Conservation (phyloP, 768 basidiomycete species). For the Pleurotus cornucopiae region DNA sequence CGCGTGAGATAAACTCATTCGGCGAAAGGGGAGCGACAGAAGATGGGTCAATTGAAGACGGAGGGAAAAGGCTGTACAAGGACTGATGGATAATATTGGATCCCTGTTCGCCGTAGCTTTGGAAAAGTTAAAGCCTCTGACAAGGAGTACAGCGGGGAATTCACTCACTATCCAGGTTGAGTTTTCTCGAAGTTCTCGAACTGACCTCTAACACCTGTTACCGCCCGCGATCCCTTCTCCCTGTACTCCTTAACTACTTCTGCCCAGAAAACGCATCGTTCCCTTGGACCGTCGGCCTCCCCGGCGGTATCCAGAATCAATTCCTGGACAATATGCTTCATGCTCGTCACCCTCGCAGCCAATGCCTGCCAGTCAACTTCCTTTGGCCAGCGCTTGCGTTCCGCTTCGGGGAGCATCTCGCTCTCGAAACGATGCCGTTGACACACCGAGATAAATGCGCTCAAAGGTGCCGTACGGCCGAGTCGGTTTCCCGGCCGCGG, state of each 20-base stretch:
- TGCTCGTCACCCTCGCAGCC: slow-evolving; percentile 44
- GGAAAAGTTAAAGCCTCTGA: slow-evolving; percentile 2
- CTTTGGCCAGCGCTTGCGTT: slow-evolving; percentile 72
- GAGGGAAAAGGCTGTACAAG: slow-evolving; percentile 72
- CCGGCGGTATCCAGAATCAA: slow-evolving; percentile 2
- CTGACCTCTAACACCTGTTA: slow-evolving; percentile 67
- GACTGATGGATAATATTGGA: slow-evolving; percentile 78
- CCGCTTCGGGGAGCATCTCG: slow-evolving; percentile 67
- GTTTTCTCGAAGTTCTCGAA: slow-evolving; percentile 77
- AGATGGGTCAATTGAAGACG: slow-evolving; percentile 46
- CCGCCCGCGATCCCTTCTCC: slow-evolving; percentile 60
- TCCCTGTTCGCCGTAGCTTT: slow-evolving; percentile 84
- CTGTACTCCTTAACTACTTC: slow-evolving; percentile 62
- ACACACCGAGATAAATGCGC: slow-evolving; percentile 63
- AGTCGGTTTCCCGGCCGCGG: slow-evolving; percentile 66
- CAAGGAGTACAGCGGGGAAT: neutral
- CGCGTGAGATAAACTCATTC: slow-evolving; percentile 73
- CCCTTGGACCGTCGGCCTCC: slow-evolving; percentile 29
- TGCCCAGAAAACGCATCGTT: slow-evolving; percentile 58
- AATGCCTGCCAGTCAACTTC: slow-evolving; percentile 61
- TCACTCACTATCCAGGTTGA: slow-evolving; percentile 85
- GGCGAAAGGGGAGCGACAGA: slow-evolving; percentile 62
- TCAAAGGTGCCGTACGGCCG: slow-evolving; percentile 54
- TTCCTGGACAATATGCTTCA: slow-evolving; percentile 27
- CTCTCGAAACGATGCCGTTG: slow-evolving; percentile 78